Base-by-base conservation (phyloP, 768 basidiomycete genomes). In the Kwoniella sp. region DNA sequence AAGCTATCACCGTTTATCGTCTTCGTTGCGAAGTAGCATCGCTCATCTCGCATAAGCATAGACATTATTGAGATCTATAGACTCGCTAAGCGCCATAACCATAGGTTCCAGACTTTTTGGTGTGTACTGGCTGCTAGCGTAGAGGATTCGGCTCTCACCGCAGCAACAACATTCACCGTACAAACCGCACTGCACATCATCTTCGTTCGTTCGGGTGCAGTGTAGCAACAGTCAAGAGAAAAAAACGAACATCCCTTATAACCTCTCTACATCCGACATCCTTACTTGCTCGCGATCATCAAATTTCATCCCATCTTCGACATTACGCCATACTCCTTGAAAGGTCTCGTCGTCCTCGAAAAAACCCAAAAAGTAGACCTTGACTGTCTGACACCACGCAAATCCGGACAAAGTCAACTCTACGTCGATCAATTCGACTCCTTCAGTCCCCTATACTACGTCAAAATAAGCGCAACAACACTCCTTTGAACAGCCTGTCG, bases 111-210 rank as follows among this genome's bases (percentile, higher is more conserved):
- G 41, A 45, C 41, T 9, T 45, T 45, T 45, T 45, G 34, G 34
- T 37, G 13, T 13, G 5, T 13, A 20, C 5, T 45, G 11, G 15
- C 41, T 45, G 17, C 41, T 45, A 45, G 41, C 41, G 8, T 45
- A 11, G 3, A 3, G 17, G 41, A 45, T 45, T 45, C 41, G 41
- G 41, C 41, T 45, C 41, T 9, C 41, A 45, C 41, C 41, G 41
- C 41, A 45, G 41, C 41, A 45, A 45, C 41, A 45, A 45, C 41
- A 45, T 7, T 45, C 41, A 45, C 41, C 41, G 41, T 45, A 45
- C 41, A 45, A 37, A 13, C 34, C 13, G 34, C 34, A 37, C 34
- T 37, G 34, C 41, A 45, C 41, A 7, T 45, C 41, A 45, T 9
- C 41, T 45, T 45, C 20, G 41, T 17, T 45, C 41, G 41, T 34